A percentile compares a stretch with the other conserved stretches of the same genome.
These are phyloP conservation scores for Dictyostelium brefeldianum DNA, from an alignment of 78 protist species.

Conservation along the genomic window DNA sequence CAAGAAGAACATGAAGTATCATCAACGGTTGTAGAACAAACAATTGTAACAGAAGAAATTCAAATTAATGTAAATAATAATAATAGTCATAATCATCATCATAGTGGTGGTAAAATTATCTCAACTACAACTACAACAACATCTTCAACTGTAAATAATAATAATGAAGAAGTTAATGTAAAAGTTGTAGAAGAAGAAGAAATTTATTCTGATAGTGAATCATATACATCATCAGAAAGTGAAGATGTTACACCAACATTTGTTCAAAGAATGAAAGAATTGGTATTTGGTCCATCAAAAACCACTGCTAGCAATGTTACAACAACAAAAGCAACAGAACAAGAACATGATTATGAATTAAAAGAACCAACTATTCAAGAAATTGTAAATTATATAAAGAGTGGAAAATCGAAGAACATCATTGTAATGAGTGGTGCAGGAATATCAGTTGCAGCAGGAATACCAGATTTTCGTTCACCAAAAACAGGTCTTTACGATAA, in stretches of 20 bases:
- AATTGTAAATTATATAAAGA: conserved; percentile 47
- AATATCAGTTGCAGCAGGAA: conserved; percentile 90
- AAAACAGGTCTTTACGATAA: conserved; percentile 92
- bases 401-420: conserved; percentile 69
- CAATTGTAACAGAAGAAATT: background rate
- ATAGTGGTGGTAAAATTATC: background rate
- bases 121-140: background rate
- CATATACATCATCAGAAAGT: conserved; percentile 15
- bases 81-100: background rate
- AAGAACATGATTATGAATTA: background rate
- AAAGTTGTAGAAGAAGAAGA: background rate
- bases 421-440: conserved; percentile 79
- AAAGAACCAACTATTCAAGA: conserved; percentile 29
- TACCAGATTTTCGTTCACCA: conserved; percentile 95
- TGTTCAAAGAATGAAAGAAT: conserved; percentile 24
- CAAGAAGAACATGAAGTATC: background rate
- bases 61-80: background rate
- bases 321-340: background rate
- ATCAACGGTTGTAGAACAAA: background rate
- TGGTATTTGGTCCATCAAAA: background rate
- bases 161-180: background rate
- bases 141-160: background rate
- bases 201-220: background rate
- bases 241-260: background rate
- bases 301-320: background rate